Percentiles rank a stretch among this genome's conserved stretches.
Conservation (phyloP, 2,329 filamentous ascomycete species). For the Xylariaceae sp. region DNA sequence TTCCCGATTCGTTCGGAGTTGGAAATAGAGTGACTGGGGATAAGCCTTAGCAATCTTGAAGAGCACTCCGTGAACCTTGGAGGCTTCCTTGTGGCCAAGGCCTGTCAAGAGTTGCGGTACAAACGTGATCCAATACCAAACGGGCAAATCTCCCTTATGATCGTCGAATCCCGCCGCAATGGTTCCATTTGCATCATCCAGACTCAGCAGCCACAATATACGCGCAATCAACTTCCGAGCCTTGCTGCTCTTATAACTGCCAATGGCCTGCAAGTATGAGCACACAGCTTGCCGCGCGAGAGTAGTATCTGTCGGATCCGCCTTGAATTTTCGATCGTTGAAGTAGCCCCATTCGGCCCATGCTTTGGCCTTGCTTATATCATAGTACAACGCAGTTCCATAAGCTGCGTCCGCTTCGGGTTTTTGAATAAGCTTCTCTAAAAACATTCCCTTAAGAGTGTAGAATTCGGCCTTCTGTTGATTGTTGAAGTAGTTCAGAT, state of each 20-base stretch:
- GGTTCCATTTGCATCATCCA: slow-evolving; percentile 81
- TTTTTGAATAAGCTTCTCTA: slow-evolving; percentile 86
- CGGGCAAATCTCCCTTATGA: slow-evolving; percentile 94
- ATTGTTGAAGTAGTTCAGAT: slow-evolving; percentile 94
- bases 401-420: slow-evolving; percentile 91
- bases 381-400: slow-evolving; percentile 90
- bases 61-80: slow-evolving; percentile 78
- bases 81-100: slow-evolving; percentile 84
- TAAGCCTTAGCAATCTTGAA: slow-evolving; percentile 93
- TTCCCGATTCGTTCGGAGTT: slow-evolving; percentile 86
- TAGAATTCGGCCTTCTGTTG: slow-evolving; percentile 99
- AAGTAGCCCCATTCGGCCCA: slow-evolving; percentile 99
- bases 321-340: slow-evolving; percentile 94
- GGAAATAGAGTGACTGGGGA: slow-evolving; percentile 93
- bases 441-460: slow-evolving; percentile 98
- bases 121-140: slow-evolving; percentile 99
- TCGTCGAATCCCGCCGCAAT: slow-evolving; percentile 86
- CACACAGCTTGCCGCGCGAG: slow-evolving; percentile 88
- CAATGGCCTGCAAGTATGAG: slow-evolving; percentile 92
- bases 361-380: slow-evolving; percentile 90
- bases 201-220: slow-evolving; percentile 89
- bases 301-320: slow-evolving; percentile 74
- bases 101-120: slow-evolving; percentile 94
- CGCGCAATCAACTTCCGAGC: slow-evolving; percentile 88
- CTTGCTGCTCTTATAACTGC: slow-evolving; percentile 95